Base-by-base conservation (phyloP, 371 early-diverging fungal species). In the Rhizopus arrhizus region DNA sequence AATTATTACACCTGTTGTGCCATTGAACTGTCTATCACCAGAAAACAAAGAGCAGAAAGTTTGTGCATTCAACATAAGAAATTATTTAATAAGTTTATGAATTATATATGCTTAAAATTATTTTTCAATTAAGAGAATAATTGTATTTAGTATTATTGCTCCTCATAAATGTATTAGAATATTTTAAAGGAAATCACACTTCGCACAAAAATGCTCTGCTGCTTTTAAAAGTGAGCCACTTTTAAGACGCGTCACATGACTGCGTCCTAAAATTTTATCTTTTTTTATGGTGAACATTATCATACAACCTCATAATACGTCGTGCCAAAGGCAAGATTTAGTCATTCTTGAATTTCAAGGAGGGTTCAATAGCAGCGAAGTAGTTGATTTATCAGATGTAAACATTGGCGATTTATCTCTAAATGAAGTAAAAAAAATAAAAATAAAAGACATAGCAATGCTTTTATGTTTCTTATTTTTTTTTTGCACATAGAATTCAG, bases 311-410 rank as follows among this genome's bases (percentile, higher is more conserved):
- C 43, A 65, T 13, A 3, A 57, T 9, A 32, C 38, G 6, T 72
- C 74, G 1, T 31, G 49, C 12, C 31, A 56, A 13, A 57, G 51
- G 6, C 33, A 70, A 54, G 69, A 70, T 13, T 60, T 79, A 29
- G 53, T 80, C 1, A 54, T 77, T 29, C 67, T 83, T 36, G 85
- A 85, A 31, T 77, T 85, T 53, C 85, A 83, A 69, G 85, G 85
- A 42, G 72, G 69, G 38, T 70, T 85, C 46, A 65, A 68, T 40
- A 61, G 60, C 4, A 62, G 50, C n/a, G 70, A 62, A 4, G 63
- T 51, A n/a, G 33, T 43, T 0, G 63, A 67, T 4, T 56, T 80
- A 32, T 58, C 61, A 3, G 66, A 70, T 31, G 31, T 70, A n/a
- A 49, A 67, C 8, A 70, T 85, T 43, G 85, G 85, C 32, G 64